These are phyloP conservation scores for Claviceps digitariae DNA, from an alignment of 2,329 filamentous ascomycete genomes.

Conservation along the genomic window DNA sequence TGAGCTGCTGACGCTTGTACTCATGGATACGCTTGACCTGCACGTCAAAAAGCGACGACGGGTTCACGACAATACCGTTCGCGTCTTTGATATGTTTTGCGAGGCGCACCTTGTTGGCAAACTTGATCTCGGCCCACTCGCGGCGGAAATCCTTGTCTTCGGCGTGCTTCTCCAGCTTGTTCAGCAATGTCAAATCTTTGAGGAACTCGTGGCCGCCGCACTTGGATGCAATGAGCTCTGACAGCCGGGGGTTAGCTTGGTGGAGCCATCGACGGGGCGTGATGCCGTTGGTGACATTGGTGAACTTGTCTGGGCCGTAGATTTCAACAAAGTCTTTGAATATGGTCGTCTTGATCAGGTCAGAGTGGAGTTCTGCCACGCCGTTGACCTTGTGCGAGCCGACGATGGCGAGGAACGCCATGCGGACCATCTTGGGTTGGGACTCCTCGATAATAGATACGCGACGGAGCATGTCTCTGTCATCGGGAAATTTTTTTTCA, in stretches of 20 bases:
- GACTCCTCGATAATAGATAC: slow-evolving; percentile 98
- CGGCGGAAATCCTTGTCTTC: slow-evolving; percentile 84
- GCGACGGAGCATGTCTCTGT: slow-evolving; percentile 68
- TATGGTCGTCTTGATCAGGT: slow-evolving; percentile 97
- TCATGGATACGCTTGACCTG: slow-evolving; percentile 99
- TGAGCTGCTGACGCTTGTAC: slow-evolving; percentile 97
- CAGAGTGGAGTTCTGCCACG: slow-evolving; percentile 92
- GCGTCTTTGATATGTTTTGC: slow-evolving; percentile 82
- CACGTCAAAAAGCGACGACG: slow-evolving; percentile 80
- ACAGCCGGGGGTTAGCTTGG: slow-evolving; percentile 88
- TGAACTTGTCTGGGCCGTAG: slow-evolving; percentile 94
- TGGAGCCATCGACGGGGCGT: slow-evolving; percentile 93
- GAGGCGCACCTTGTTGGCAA: slow-evolving; percentile 83
- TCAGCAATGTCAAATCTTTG: slow-evolving; percentile 76
- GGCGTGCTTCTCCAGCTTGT: slow-evolving; percentile 70
- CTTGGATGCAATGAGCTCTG: slow-evolving; percentile 84
- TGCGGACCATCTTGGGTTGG: slow-evolving; percentile 93
- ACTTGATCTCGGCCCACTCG: slow-evolving; percentile 95
- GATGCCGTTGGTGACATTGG: slow-evolving; percentile 96
- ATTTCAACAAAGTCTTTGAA: slow-evolving; percentile 98
- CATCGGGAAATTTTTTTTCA: slow-evolving; percentile 79
- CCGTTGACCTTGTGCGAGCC: slow-evolving; percentile 99
- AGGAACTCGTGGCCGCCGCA: slow-evolving; percentile 72
- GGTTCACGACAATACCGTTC: slow-evolving; percentile 72
- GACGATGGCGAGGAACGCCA: slow-evolving; percentile 90